Conservation (phyloP, 352 stramenopile species). For the Blastocystis sp. region DNA sequence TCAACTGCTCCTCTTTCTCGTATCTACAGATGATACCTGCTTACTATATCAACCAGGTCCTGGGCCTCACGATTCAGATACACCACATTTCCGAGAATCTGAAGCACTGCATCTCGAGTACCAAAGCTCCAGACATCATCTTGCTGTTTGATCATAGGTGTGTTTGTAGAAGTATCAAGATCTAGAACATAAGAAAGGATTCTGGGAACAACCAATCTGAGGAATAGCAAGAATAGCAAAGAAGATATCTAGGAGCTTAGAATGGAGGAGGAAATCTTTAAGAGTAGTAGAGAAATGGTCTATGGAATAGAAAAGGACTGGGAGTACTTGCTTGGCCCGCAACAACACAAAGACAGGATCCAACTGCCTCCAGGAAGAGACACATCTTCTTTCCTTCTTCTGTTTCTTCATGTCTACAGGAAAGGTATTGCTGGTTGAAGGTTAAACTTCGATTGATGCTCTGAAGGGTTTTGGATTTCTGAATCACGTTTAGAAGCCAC, state of each 20-base stretch:
- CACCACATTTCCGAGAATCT: slow-evolving; percentile 42
- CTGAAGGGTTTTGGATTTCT: background rate
- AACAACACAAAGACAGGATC: background rate
- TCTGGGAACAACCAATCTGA: background rate
- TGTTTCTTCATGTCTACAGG: background rate
- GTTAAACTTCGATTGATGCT: too few species aligned
- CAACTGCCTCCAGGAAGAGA: slow-evolving; percentile 2
- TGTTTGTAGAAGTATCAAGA: background rate
- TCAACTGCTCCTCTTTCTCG: slow-evolving; percentile 6
- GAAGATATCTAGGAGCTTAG: background rate
- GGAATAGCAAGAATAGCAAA: slow-evolving; percentile 34
- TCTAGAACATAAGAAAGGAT: background rate
- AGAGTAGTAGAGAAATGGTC: background rate
- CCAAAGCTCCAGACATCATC: slow-evolving; percentile 35
- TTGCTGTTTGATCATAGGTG: slow-evolving; percentile 32
- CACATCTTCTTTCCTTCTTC: background rate
- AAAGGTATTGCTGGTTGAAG: background rate
- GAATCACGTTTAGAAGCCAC: slow-evolving; percentile 8
- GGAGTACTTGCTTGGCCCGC: background rate
- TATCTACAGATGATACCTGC: background rate
- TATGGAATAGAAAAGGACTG: background rate
- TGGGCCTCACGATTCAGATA: background rate
- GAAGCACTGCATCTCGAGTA: slow-evolving; percentile 15
- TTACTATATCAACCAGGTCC: background rate
- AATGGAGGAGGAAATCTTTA: background rate